Conservation (phyloP, 352 stramenopile genomes). For the Phytophthora vignae region DNA sequence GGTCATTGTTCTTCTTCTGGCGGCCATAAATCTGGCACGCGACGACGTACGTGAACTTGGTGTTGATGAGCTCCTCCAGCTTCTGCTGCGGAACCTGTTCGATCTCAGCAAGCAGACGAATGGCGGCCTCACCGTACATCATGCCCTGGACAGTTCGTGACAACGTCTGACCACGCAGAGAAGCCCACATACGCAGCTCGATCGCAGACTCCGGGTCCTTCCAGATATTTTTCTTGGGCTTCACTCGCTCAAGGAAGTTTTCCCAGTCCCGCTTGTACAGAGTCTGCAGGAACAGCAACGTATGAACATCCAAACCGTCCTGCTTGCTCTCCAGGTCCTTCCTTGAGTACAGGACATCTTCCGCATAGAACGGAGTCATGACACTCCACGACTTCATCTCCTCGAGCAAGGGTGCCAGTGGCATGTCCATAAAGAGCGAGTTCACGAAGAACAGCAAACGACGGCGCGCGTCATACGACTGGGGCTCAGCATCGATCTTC, state of each 20-base stretch:
- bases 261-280: conserved; percentile 98
- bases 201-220: conserved; percentile 87
- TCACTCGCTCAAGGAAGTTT: conserved; percentile 97
- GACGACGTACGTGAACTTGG: conserved; percentile 99
- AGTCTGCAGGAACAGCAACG: conserved; percentile 93
- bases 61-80: conserved; percentile 97
- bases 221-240: conserved; percentile 94
- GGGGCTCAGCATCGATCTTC: conserved; percentile 97
- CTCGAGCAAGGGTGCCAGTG: conserved; percentile 94
- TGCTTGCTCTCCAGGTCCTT: conserved; percentile 97
- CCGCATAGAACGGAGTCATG: conserved; percentile 99
- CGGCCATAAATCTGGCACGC: conserved; percentile 98
- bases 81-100: conserved; percentile 91
- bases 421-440: conserved; percentile 99
- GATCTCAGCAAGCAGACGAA: conserved; percentile 97
- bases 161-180: conserved; percentile 97
- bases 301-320: conserved; percentile 92
- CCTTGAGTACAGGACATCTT: conserved; percentile 98
- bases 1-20: conserved; percentile 98
- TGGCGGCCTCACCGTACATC: conserved; percentile 99
- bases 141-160: conserved; percentile 98
- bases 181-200: conserved; percentile 98
- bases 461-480: conserved; percentile 95
- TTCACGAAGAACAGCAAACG: conserved; percentile 99
- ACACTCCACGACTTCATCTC: conserved; percentile 99